Percentiles rank a stretch among this genome's conserved stretches.
phyloP scores from a whole-genome alignment of 805 yeast species.

The Saturnispora halmiae region DNA sequence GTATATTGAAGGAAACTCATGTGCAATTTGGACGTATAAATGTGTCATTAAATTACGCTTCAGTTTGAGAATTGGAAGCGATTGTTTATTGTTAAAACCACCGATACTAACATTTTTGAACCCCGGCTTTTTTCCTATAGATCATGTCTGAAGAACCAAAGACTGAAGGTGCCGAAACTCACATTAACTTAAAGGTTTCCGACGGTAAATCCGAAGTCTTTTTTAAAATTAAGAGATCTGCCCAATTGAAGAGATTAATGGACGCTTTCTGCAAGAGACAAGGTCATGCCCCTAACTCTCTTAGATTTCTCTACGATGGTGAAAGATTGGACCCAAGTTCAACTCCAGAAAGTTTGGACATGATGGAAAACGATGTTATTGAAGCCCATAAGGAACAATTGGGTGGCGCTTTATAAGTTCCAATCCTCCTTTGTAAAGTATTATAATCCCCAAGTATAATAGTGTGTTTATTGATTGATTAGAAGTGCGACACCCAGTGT shows the following conservation, averaged over 20 bases:
- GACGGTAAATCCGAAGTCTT: slow-evolving; percentile 91
- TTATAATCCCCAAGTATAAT: too few relatives aligned
- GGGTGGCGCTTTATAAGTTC: slow-evolving; percentile 37
- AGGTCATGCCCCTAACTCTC: slow-evolving; percentile 73
- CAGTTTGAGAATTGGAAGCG: too few relatives aligned
- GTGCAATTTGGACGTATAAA: not conserved
- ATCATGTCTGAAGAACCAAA: slow-evolving; percentile 35
- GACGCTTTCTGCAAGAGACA: slow-evolving; percentile 98
- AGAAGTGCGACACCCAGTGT: too few relatives aligned
- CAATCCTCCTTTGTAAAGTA: too few relatives aligned
- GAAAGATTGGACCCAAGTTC: slow-evolving; percentile 78
- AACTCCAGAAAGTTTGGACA: slow-evolving; percentile 87
- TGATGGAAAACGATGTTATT: slow-evolving; percentile 92
- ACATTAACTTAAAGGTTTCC: slow-evolving; percentile 86
- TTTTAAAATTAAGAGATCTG: slow-evolving; percentile 88
- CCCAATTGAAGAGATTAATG: slow-evolving; percentile 90
- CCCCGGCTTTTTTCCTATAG: too few relatives aligned
- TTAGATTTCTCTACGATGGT: slow-evolving; percentile 91
- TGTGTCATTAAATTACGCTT: too few relatives aligned
- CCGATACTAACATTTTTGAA: slow-evolving; percentile 1
- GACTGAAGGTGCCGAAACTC: slow-evolving; percentile 43
- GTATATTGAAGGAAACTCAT: not conserved
- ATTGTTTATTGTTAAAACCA: not conserved
- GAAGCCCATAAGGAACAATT: slow-evolving; percentile 97
- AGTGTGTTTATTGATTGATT: too few relatives aligned